phyloP scores from a whole-genome alignment of 352 stramenopile genomes.

The Plasmopara muralis region DNA sequence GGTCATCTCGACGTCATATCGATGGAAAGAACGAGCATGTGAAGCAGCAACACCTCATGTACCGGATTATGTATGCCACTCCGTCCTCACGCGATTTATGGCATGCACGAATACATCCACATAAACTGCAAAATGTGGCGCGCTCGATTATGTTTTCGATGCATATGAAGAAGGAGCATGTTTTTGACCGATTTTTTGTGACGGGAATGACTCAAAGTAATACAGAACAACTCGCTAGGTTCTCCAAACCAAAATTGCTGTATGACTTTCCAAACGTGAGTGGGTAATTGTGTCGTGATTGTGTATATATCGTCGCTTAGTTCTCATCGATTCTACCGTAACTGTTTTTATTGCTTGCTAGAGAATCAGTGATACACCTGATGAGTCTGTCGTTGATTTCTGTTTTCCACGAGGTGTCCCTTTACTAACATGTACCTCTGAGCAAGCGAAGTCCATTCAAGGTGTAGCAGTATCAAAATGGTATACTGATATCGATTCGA shows the following conservation, averaged over 20 bases:
- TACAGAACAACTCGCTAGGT: constrained; percentile 34
- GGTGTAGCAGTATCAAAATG: constrained; percentile 61
- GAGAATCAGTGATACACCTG: constrained; percentile 28
- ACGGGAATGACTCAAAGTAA: constrained; percentile 37
- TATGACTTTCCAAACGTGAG: constrained; percentile 60
- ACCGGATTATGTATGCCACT: constrained; percentile 75
- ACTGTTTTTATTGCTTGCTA: constrained; percentile 8
- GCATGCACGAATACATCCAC: constrained; percentile 38
- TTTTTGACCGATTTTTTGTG: constrained; percentile 84
- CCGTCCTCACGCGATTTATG: constrained; percentile 52
- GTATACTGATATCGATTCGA: constrained; percentile 51
- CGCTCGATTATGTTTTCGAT: constrained; percentile 74
- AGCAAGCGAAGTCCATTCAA: constrained; percentile 40
- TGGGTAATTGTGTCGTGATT: constrained; percentile 3
- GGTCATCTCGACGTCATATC: constrained; percentile 16
- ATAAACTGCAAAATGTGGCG: constrained; percentile 54
- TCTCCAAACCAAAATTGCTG: constrained; percentile 70
- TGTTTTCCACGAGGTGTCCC: constrained; percentile 75
- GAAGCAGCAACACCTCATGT: constrained; percentile 55
- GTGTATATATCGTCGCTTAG: neutral
- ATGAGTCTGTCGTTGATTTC: constrained; percentile 63
- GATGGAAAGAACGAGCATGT: constrained; percentile 23
- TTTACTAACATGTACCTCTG: constrained; percentile 44
- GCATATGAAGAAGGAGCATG: constrained; percentile 71
- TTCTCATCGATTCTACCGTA: constrained; percentile 2